Conservation (phyloP, 768 basidiomycete genomes). For the Leucocoprinus birnbaumii region DNA sequence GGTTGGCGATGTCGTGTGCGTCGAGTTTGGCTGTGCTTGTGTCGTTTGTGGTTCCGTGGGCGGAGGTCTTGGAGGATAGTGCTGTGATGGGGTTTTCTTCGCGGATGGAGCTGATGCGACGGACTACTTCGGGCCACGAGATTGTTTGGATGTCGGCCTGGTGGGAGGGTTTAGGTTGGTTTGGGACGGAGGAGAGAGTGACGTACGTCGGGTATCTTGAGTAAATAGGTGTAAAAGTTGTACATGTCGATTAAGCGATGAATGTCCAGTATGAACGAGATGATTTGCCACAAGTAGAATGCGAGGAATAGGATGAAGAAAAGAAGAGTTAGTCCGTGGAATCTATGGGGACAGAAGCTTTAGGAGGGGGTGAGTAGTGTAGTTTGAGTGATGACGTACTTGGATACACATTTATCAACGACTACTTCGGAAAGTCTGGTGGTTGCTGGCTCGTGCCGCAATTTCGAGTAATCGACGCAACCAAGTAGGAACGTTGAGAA, state of each 20-base stretch:
- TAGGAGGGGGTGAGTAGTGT: constrained; percentile 1
- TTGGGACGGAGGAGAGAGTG: neutral
- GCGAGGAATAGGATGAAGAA: constrained; percentile 83
- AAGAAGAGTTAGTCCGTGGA: constrained; percentile 81
- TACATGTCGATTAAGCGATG: constrained; percentile 91
- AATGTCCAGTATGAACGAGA: constrained; percentile 72
- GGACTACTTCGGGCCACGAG: constrained; percentile 93
- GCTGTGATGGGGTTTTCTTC: constrained; percentile 93
- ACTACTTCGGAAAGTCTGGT: constrained; percentile 78
- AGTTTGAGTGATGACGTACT: constrained; percentile 44
- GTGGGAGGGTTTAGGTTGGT: constrained; percentile 12
- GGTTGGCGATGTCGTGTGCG: constrained; percentile 96
- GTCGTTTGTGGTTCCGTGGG: constrained; percentile 50
- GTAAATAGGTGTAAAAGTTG: constrained; percentile 90
- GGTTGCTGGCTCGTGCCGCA: constrained; percentile 66
- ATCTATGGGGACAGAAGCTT: constrained; percentile 37
- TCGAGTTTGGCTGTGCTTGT: constrained; percentile 85
- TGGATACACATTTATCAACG: constrained; percentile 79
- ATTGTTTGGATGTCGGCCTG: constrained; percentile 98
- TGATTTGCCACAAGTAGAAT: constrained; percentile 88
- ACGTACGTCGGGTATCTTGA: constrained; percentile 90
- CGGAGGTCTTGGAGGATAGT: constrained; percentile 55
- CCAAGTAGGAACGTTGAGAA: constrained; percentile 96
- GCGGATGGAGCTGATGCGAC: constrained; percentile 84
- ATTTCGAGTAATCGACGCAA: constrained; percentile 88